phyloP scores from a whole-genome alignment of 2,329 filamentous ascomycete species.

The Torrubiellomyces zombiae region DNA sequence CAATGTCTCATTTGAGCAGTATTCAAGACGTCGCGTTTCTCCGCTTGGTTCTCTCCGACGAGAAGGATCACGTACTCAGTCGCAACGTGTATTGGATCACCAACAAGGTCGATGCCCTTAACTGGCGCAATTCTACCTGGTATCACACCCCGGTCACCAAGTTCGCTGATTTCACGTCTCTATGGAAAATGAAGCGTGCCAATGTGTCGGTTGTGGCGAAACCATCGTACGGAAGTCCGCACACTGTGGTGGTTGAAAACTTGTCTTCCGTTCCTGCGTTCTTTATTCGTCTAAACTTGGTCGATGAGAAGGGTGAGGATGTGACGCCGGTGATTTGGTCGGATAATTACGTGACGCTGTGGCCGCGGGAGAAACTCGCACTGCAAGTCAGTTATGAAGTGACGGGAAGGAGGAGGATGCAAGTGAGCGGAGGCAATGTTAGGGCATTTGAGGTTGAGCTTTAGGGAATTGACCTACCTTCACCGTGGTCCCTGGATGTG shows the following conservation, averaged over 20 bases:
- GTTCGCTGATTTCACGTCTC: conserved; percentile 29
- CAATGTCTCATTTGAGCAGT: conserved; percentile 9
- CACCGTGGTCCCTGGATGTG: no score
- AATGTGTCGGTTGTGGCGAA: conserved; percentile 14
- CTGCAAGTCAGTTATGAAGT: conserved; percentile 7
- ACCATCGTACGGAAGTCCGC: conserved; percentile 4
- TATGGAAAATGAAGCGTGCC: conserved; percentile 22
- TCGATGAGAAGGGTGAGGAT: conserved; percentile 25
- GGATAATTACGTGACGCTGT: conserved; percentile 47
- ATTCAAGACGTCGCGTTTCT: conserved; percentile 30
- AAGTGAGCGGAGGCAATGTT: conserved; percentile 6
- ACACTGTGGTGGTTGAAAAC: conserved; percentile 32
- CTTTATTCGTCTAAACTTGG: conserved; percentile 35
- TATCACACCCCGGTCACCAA: conserved; percentile 37
- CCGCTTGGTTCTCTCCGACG: conserved; percentile 26
- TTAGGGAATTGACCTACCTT: no score
- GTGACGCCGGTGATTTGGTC: conserved; percentile 38
- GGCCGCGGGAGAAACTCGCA: conserved; percentile 32
- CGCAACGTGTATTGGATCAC: conserved; percentile 46
- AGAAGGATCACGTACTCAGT: conserved; percentile 20
- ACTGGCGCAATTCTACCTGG: conserved; percentile 42
- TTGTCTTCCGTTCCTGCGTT: conserved; percentile 34
- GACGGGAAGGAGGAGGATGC: conserved; percentile 4
- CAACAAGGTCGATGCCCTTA: conserved; percentile 26
- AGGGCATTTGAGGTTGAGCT: conserved; percentile 2